Evolutionary conservation across 2,329 filamentous ascomycete genomes (phyloP).

Genomic region (Fusarium sp.): DNA sequence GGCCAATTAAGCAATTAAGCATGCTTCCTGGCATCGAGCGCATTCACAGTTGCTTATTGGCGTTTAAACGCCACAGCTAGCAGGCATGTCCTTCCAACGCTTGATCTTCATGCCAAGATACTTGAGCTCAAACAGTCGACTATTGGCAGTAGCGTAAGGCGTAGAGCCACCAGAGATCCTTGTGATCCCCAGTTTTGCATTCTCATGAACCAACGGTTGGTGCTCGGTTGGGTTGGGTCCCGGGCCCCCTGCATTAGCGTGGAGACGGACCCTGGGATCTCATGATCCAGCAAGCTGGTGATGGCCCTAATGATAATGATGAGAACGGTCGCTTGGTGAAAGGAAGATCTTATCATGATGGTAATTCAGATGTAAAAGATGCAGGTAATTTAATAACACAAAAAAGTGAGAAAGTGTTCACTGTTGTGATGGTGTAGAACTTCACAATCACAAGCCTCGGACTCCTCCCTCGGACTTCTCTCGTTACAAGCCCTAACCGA

Average conservation of each 20-base stretch:
- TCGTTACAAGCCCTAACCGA: background rate
- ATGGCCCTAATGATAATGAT: background rate
- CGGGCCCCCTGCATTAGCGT: background rate
- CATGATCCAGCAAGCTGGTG: background rate
- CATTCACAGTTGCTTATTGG: background rate
- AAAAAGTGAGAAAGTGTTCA: background rate
- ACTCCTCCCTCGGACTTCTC: background rate
- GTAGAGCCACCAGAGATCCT: background rate
- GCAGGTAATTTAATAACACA: background rate
- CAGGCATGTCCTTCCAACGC: background rate
- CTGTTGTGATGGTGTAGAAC: background rate
- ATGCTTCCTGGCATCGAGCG: background rate
- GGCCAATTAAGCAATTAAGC: slow-evolving; percentile 2
- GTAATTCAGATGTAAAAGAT: too few relatives aligned
- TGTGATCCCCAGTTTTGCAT: background rate
- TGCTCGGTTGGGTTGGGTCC: background rate
- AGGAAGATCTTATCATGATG: background rate
- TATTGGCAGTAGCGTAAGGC: background rate
- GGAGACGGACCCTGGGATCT: background rate
- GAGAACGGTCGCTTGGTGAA: too few relatives aligned
- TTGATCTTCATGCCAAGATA: background rate
- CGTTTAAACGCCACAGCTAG: background rate
- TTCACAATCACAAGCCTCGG: background rate
- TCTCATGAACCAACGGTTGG: background rate
- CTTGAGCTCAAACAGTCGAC: background rate